These are phyloP conservation scores for Tylopilus plumbeoviolaceoides DNA, from an alignment of 768 basidiomycete genomes.

Conservation along the genomic window DNA sequence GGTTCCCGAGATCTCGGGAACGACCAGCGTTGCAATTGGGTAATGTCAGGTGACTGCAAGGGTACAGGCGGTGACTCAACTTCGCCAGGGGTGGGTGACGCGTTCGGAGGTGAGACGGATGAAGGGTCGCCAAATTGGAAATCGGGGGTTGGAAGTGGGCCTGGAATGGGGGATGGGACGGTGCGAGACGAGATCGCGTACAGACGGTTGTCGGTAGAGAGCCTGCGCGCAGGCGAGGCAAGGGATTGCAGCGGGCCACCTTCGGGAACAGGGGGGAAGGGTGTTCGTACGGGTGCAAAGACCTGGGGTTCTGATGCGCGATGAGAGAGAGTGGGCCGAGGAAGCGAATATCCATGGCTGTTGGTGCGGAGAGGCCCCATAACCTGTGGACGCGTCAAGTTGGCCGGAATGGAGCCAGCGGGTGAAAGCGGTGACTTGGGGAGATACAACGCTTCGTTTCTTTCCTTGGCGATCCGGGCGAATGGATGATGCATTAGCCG, in stretches of 20 bases:
- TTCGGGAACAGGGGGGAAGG: constrained; percentile 32
- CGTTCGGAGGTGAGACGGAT: constrained; percentile 40
- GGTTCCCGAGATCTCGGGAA: constrained; percentile 38
- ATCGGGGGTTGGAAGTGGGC: constrained; percentile 57
- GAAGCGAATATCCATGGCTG: constrained; percentile 43
- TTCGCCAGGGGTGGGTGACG: constrained; percentile 51
- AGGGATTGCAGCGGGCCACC: constrained; percentile 11
- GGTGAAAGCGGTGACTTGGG: constrained; percentile 33
- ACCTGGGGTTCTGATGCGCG: constrained; percentile 34
- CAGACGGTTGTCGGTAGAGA: constrained; percentile 42
- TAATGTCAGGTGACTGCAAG: constrained; percentile 43
- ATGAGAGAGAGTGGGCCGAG: constrained; percentile 28
- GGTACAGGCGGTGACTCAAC: constrained; percentile 21
- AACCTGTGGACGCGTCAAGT: constrained; percentile 32
- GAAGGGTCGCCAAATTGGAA: constrained; percentile 63
- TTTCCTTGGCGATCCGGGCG: constrained; percentile 31
- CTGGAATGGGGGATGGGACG: constrained; percentile 43
- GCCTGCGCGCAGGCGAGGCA: constrained; percentile 18
- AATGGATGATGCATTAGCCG: constrained; percentile 48
- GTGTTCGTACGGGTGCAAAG: constrained; percentile 35
- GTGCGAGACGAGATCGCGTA: constrained; percentile 47
- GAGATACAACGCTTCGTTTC: constrained; percentile 31
- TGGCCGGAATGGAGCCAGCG: constrained; percentile 30
- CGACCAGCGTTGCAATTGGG: constrained; percentile 36
- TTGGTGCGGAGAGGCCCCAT: constrained; percentile 43